These are phyloP conservation scores for Cryptococcus sp. DNA, from an alignment of 1,284 basidiomycete species.

Conservation along the genomic window DNA sequence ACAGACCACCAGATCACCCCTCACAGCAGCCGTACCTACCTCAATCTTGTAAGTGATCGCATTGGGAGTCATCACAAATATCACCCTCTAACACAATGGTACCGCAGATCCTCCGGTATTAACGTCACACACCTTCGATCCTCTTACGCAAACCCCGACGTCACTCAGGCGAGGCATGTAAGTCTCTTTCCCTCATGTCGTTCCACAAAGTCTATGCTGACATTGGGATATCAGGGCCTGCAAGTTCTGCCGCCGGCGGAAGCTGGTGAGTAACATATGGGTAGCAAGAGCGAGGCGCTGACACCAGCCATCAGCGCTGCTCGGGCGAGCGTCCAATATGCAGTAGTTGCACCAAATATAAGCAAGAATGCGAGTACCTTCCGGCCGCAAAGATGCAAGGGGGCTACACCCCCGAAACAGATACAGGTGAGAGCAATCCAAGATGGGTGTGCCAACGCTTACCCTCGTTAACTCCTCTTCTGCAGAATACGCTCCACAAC, in stretches of 20 bases:
- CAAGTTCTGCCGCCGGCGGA: conserved; percentile 44
- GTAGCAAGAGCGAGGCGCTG: no score
- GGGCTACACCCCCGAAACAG: conserved; percentile 6
- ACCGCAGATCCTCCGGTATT: no score
- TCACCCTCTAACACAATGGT: no score
- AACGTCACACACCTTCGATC: background rate
- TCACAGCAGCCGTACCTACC: no score
- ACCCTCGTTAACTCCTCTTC: no score
- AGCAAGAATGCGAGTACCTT: conserved; percentile 42
- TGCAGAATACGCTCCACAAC: no score
- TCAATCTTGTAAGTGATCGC: no score
- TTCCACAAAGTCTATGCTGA: background rate
- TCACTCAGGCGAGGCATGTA: conserved; percentile 19
- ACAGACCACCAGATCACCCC: no score
- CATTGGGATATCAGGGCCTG: conserved; percentile 32
- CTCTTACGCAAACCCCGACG: conserved; percentile 12
- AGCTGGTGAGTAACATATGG: conserved; percentile 31
- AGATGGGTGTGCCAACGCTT: no score
- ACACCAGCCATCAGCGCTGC: conserved; percentile 26
- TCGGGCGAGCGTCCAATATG: conserved; percentile 40
- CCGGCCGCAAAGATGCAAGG: conserved; percentile 10
- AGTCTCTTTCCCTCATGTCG: conserved; percentile 1
- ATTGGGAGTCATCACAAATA: no score
- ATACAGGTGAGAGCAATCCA: conserved; percentile 9
- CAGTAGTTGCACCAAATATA: conserved; percentile 42